phyloP scores from a whole-genome alignment of 768 basidiomycete species.

The Boletus pseudo-olivaceus region DNA sequence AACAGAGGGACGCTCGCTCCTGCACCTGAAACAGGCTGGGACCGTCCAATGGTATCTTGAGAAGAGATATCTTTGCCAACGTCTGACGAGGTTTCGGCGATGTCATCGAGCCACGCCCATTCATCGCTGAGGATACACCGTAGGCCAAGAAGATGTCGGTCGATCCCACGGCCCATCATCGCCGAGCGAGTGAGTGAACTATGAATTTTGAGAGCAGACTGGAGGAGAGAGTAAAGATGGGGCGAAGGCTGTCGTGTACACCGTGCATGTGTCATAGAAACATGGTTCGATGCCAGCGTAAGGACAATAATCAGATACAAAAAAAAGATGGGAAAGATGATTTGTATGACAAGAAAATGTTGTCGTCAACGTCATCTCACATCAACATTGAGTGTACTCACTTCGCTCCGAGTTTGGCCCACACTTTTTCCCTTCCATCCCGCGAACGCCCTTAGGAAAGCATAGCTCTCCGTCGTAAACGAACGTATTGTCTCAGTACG shows the following conservation, averaged over 20 bases:
- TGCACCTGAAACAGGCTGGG: neutral
- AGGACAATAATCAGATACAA: neutral
- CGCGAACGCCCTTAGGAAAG: conserved; percentile 39
- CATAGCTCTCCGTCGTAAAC: conserved; percentile 66
- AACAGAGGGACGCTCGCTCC: conserved; percentile 46
- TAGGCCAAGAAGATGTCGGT: conserved; percentile 88
- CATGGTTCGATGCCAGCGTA: neutral
- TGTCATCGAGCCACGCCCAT: conserved; percentile 26
- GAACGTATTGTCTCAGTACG: conserved; percentile 88
- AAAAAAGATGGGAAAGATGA: conserved; percentile 20
- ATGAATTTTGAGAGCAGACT: conserved; percentile 68
- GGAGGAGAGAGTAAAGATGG: conserved; percentile 48
- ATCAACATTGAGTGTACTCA: conserved; percentile 4
- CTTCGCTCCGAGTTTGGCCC: conserved; percentile 3
- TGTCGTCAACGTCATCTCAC: neutral
- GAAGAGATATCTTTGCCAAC: conserved; percentile 3
- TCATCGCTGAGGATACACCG: conserved; percentile 52
- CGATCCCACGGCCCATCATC: conserved; percentile 78
- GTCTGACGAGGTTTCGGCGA: neutral
- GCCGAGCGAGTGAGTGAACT: conserved; percentile 70
- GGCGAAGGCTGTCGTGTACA: conserved; percentile 15
- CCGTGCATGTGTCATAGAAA: neutral
- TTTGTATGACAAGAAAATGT: conserved; percentile 1
- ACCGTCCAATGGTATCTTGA: neutral
- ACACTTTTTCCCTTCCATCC: conserved; percentile 14